Evolutionary conservation across 768 basidiomycete species (phyloP), one percentile per base, ranked within the genome.

Genomic region (Sarcomyxa edulis): DNA sequence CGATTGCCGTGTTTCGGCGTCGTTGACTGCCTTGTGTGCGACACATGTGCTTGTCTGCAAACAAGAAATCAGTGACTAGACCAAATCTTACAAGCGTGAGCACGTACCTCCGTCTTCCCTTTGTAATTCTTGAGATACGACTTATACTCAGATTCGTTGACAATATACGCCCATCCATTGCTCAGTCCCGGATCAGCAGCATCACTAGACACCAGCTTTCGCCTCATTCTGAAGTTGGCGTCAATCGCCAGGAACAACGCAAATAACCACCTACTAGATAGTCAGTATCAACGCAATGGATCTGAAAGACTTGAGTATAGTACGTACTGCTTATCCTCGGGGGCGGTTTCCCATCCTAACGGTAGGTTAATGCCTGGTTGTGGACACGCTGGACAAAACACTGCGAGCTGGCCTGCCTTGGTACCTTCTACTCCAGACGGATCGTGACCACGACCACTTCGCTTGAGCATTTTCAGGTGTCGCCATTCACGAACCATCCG

Each of bases 211-310:
- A 57, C 48, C 6, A 50, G 33, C 32, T 50, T 49, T 2, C 56
- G 48, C 29, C 60, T 65, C 4, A 65, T 43, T 1, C 50, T 47
- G 35, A 65, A 68, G 37, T 56, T 60, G 14, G 60, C 58, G 33
- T 63, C 60, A 8, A 61, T 47, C 3, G 51, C 50, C 14, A 64
- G 30, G 33, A 60, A 55, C 1, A 60, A 41, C 8, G 43, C 35
- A 42, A 64, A 52, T 0, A 62, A 28, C 21, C 29, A 51, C 18
- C 50, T 60, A 12, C 14, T 22, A 22, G 15, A 34, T 10, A 31
- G 14, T 9, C 27, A 4, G 25, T 15, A 28, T 24, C 14, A 22
- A 8, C 10, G 18, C 15, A 23, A n/a, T n/a, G n/a, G n/a, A n/a
- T n/a, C n/a, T 23, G 28, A 10, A 3, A 15, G 10, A 25, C 15